Conservation (phyloP, 306 rosid species). For the Quillaja saponaria region DNA sequence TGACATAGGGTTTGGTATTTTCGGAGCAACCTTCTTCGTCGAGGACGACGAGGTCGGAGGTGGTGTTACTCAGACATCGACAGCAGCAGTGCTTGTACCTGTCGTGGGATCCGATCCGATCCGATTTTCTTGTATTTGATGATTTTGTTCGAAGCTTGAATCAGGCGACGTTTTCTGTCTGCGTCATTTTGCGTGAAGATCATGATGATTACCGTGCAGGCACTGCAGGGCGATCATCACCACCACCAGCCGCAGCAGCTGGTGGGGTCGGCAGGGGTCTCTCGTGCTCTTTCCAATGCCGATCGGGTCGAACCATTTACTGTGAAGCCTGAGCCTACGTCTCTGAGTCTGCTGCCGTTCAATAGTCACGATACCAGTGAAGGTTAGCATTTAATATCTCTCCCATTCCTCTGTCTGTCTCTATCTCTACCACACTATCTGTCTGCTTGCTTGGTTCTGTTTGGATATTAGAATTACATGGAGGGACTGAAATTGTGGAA, state of each 20-base stretch:
- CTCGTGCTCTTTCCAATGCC: constrained; percentile 26
- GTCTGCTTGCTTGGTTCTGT: no score
- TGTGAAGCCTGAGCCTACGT: neutral
- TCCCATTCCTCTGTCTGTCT: neutral
- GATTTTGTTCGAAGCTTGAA: constrained; percentile 33
- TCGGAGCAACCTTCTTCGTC: constrained; percentile 30
- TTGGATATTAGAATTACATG: no score
- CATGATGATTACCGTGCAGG: constrained; percentile 79
- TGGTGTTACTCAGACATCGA: no score
- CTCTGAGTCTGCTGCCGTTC: neutral
- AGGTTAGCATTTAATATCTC: neutral
- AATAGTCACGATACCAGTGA: neutral
- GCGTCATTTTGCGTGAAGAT: neutral
- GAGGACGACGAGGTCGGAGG: neutral
- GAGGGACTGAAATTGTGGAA: no score
- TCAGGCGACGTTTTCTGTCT: neutral
- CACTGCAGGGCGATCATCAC: constrained; percentile 67
- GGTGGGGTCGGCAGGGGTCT: constrained; percentile 35
- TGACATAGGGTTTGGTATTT: constrained; percentile 35
- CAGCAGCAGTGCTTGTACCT: no score
- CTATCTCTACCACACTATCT: no score
- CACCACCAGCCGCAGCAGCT: constrained; percentile 47
- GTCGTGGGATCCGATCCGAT: constrained; percentile 22
- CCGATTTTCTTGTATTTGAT: constrained; percentile 25
- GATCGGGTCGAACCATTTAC: neutral